Conservation (phyloP, 768 basidiomycete species). For the Dioszegia hungarica region DNA sequence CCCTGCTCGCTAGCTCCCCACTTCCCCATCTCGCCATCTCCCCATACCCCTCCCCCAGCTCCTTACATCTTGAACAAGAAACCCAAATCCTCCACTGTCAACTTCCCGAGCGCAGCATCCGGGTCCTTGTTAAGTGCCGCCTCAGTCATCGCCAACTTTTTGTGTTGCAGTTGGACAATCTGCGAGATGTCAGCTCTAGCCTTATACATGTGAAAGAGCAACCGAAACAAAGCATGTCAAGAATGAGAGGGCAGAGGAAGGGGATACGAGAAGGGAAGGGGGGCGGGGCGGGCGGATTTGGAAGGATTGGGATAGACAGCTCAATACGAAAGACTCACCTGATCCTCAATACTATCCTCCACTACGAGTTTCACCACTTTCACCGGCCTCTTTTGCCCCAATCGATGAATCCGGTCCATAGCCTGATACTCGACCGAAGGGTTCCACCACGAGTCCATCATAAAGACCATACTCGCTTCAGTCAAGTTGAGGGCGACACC, state of each 20-base stretch:
- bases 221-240: too few species aligned
- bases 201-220: too few species aligned
- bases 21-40: too few species aligned
- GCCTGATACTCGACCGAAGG: constrained; percentile 69
- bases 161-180: constrained; percentile 95
- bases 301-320: too few species aligned
- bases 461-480: constrained; percentile 78
- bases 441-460: constrained; percentile 99
- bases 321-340: too few species aligned
- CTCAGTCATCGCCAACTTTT: constrained; percentile 89
- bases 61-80: constrained; percentile 47
- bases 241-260: too few species aligned
- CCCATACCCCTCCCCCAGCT: too few species aligned
- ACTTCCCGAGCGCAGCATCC: constrained; percentile 78
- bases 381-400: constrained; percentile 91
- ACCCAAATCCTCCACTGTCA: constrained; percentile 68
- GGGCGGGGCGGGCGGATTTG: too few species aligned
- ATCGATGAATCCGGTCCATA: constrained; percentile 94
- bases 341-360: constrained; percentile 84
- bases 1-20: too few species aligned
- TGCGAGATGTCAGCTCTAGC: constrained; percentile 54
- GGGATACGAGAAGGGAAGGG: too few species aligned
- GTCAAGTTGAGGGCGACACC: constrained; percentile 56
- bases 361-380: constrained; percentile 88
- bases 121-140: constrained; percentile 40